phyloP scores from a whole-genome alignment of 2,329 filamentous ascomycete species.

The Paecilomyces sp. region DNA sequence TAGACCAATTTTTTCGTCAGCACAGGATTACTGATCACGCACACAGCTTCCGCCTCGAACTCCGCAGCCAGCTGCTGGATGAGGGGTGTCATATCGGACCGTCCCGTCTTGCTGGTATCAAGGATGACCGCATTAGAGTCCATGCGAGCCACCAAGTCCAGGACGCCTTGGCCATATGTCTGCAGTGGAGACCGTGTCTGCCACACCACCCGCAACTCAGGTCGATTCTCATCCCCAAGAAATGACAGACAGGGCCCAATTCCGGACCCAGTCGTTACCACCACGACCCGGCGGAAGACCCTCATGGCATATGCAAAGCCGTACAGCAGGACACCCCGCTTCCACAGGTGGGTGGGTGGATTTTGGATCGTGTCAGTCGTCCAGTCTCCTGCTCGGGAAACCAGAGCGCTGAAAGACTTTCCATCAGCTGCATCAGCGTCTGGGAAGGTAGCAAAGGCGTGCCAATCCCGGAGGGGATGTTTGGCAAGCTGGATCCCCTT shows the following conservation, averaged over 20 bases:
- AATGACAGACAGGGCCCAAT: slow-evolving; percentile 63
- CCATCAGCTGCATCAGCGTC: slow-evolving; percentile 36
- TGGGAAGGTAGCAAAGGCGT: slow-evolving; percentile 69
- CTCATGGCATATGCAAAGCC: slow-evolving; percentile 62
- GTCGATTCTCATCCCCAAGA: slow-evolving; percentile 42
- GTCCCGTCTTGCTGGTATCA: slow-evolving; percentile 55
- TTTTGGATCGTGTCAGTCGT: slow-evolving; percentile 56
- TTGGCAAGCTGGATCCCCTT: slow-evolving; percentile 55
- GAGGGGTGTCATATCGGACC: slow-evolving; percentile 54
- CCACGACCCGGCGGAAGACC: slow-evolving; percentile 57
- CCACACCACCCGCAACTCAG: slow-evolving; percentile 58
- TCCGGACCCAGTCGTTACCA: slow-evolving; percentile 66
- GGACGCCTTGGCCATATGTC: slow-evolving; percentile 55
- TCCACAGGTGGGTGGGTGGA: slow-evolving; percentile 58
- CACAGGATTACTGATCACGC: slow-evolving; percentile 64
- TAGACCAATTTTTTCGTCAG: slow-evolving; percentile 64
- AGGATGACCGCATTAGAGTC: slow-evolving; percentile 60
- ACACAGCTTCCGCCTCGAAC: slow-evolving; percentile 57
- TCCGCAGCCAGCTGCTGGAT: slow-evolving; percentile 45
- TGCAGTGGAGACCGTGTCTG: slow-evolving; percentile 54
- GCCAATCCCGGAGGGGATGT: slow-evolving; percentile 62
- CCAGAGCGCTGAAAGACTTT: slow-evolving; percentile 58
- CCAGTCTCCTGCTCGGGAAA: slow-evolving; percentile 72
- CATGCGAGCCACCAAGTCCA: slow-evolving; percentile 48
- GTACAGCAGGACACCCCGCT: slow-evolving; percentile 59